Conservation (phyloP, 352 stramenopile species). For the Globisporangium echinulatum region DNA sequence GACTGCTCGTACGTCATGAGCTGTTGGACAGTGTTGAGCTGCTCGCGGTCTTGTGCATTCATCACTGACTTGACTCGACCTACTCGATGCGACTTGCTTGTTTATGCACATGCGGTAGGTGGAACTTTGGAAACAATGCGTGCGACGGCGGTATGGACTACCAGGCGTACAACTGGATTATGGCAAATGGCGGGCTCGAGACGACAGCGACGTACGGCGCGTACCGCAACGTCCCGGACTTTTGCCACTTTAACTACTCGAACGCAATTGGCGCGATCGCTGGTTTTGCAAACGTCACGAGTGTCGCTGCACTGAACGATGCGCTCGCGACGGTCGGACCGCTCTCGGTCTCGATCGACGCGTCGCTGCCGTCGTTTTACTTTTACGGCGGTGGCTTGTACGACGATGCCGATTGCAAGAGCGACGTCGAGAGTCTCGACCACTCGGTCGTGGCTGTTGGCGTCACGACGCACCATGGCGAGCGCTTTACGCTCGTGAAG, state of each 20-base stretch:
- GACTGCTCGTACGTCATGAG: slow-evolving; percentile 74
- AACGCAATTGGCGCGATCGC: slow-evolving; percentile 69
- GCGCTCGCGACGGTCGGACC: slow-evolving; percentile 74
- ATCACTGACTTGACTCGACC: no score
- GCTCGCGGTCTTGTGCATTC: no score
- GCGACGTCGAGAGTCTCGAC: slow-evolving; percentile 86
- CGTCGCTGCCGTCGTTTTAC: slow-evolving; percentile 79
- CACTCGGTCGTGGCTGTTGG: slow-evolving; percentile 91
- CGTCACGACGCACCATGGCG: slow-evolving; percentile 79
- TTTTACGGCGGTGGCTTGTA: slow-evolving; percentile 87
- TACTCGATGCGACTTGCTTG: no score
- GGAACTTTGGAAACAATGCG: slow-evolving; percentile 88
- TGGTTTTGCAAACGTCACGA: slow-evolving; percentile 79
- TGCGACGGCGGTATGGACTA: slow-evolving; percentile 88
- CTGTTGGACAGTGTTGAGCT: background rate
- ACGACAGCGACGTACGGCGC: slow-evolving; percentile 77
- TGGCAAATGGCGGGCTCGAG: slow-evolving; percentile 72
- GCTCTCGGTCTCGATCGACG: slow-evolving; percentile 87
- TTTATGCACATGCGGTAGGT: slow-evolving; percentile 24
- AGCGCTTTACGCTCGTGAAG: slow-evolving; percentile 94
- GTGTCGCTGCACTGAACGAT: slow-evolving; percentile 71
- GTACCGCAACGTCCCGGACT: slow-evolving; percentile 85
- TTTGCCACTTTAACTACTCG: slow-evolving; percentile 82
- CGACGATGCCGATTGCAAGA: slow-evolving; percentile 86
- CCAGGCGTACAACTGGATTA: slow-evolving; percentile 87